A percentile compares a stretch with the other conserved stretches of the same genome.
Conservation (phyloP, 2,329 filamentous ascomycete genomes). For the Zarea fungicola region DNA sequence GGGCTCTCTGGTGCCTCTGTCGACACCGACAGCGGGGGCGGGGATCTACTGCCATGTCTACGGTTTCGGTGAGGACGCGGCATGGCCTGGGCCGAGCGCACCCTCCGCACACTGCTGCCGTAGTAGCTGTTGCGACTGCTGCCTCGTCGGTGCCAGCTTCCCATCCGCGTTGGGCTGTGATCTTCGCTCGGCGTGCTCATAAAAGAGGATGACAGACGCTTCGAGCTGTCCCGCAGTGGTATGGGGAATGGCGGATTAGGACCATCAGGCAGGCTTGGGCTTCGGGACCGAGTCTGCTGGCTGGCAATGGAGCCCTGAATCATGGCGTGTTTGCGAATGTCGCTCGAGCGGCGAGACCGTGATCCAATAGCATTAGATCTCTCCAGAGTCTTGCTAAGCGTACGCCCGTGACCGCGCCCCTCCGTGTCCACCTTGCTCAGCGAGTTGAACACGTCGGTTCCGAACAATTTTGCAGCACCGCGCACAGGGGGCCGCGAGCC, state of each 20-base stretch:
- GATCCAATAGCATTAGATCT: conserved; percentile 31
- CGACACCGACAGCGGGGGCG: conserved; percentile 61
- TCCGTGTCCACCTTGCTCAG: conserved; percentile 27
- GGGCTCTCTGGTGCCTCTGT: conserved; percentile 66
- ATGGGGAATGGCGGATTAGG: conserved; percentile 83
- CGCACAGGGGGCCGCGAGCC: conserved; percentile 23
- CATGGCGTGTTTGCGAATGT: conserved; percentile 73
- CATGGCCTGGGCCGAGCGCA: conserved; percentile 74
- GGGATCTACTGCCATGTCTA: conserved; percentile 53
- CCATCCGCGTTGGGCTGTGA: conserved; percentile 65
- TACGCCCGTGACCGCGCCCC: conserved; percentile 21
- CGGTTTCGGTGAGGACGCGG: conserved; percentile 48
- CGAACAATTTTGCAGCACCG: conserved; percentile 30
- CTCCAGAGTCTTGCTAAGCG: conserved; percentile 32
- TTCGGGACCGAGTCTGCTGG: conserved; percentile 59
- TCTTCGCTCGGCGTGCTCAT: conserved; percentile 66
- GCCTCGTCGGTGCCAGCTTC: conserved; percentile 51
- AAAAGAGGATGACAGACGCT: conserved; percentile 56
- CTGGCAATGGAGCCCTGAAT: conserved; percentile 73
- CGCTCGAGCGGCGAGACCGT: conserved; percentile 45
- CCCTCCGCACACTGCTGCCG: conserved; percentile 68
- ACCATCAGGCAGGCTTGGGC: conserved; percentile 57
- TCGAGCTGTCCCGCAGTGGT: conserved; percentile 76
- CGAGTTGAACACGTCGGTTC: conserved; percentile 42
- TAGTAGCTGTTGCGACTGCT: conserved; percentile 45